phyloP scores from a whole-genome alignment of 169 alveolate species.

The Cryptosporidium canis region DNA sequence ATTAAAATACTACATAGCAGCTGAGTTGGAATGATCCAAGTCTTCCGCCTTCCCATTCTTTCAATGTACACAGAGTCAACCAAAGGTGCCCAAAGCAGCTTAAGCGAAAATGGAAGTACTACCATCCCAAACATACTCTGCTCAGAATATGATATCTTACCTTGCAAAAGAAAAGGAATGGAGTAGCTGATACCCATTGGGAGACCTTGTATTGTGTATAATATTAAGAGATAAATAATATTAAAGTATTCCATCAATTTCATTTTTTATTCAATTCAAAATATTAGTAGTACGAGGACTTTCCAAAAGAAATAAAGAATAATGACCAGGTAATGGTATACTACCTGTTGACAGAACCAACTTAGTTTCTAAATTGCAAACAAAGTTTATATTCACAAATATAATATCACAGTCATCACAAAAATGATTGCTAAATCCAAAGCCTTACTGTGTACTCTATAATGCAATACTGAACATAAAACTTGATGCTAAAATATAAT shows the following conservation, averaged over 20 bases:
- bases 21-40: conserved; percentile 93
- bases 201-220: conserved; percentile 81
- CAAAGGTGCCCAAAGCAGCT: conserved; percentile 94
- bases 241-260: conserved; percentile 65
- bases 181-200: conserved; percentile 86
- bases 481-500: no score
- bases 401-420: no score
- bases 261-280: background rate
- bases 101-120: conserved; percentile 82
- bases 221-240: conserved; percentile 69
- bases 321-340: background rate
- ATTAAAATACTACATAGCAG: conserved; percentile 73
- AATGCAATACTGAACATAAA: no score
- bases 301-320: background rate
- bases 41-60: conserved; percentile 89
- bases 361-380: background rate
- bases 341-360: background rate
- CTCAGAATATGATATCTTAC: conserved; percentile 82
- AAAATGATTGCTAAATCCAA: no score
- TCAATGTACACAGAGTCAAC: conserved; percentile 86
- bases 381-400: no score
- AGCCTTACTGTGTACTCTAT: no score
- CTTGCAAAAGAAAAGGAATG: conserved; percentile 84
- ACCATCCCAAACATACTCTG: conserved; percentile 79
- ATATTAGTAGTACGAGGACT: background rate